Evolutionary conservation across 305 asterid genomes (phyloP).

Genomic region (Rubia peregrina): DNA sequence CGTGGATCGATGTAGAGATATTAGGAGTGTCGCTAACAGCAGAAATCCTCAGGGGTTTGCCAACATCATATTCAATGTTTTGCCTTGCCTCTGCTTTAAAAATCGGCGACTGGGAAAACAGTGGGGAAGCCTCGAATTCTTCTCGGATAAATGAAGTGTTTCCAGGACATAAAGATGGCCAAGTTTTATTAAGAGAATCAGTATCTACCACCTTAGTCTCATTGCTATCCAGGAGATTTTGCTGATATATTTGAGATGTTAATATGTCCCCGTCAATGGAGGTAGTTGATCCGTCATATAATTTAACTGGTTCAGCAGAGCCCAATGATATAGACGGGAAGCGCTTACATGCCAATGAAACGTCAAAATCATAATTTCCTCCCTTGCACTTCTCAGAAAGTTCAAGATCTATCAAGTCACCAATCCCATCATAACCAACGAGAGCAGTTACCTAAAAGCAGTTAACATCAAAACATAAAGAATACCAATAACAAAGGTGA

Average conservation of each 20-base stretch:
- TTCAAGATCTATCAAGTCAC: constrained; percentile 45
- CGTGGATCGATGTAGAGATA: constrained; percentile 39
- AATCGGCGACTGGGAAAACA: constrained; percentile 28
- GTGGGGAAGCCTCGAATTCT: constrained; percentile 28
- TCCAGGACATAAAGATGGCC: constrained; percentile 31
- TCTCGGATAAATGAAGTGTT: constrained; percentile 26
- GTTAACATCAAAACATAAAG: constrained; percentile 23
- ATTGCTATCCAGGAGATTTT: constrained; percentile 36
- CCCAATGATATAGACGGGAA: constrained; percentile 76
- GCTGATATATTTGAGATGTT: constrained; percentile 49
- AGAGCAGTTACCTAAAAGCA: constrained; percentile 55
- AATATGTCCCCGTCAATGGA: constrained; percentile 36
- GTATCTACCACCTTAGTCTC: constrained; percentile 48
- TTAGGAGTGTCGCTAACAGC: constrained; percentile 27
- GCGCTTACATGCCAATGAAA: constrained; percentile 52
- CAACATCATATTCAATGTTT: constrained; percentile 28
- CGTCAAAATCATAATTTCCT: constrained; percentile 42
- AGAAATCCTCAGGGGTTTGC: constrained; percentile 26
- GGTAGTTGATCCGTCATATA: constrained; percentile 52
- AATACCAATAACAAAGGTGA: constrained; percentile 7
- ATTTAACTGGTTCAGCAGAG: constrained; percentile 55
- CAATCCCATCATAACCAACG: constrained; percentile 55
- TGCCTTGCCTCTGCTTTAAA: constrained; percentile 31
- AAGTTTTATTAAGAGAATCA: constrained; percentile 32
- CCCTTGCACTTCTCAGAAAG: constrained; percentile 29